Conservation (phyloP, 1,139 yeast species). For the Pichia kudriavzevii region DNA sequence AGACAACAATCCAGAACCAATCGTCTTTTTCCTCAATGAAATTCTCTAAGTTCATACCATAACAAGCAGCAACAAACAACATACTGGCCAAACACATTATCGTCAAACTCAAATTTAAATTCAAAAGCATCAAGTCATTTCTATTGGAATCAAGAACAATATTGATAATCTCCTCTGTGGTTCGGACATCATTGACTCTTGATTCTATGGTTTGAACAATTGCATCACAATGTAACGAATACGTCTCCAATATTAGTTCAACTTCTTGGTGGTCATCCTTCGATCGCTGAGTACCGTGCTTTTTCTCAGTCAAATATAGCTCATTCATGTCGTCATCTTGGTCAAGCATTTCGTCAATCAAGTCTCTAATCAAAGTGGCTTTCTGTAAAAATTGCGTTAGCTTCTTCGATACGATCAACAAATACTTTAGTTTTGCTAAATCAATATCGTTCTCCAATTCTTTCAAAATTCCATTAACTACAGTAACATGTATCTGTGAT, state of each 20-base stretch:
- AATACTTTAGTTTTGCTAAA: slow-evolving; percentile 68
- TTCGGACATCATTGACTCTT: slow-evolving; percentile 59
- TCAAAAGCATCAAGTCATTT: slow-evolving; percentile 69
- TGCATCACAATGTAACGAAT: slow-evolving; percentile 71
- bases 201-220: slow-evolving; percentile 74
- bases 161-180: slow-evolving; percentile 76
- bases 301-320: slow-evolving; percentile 52
- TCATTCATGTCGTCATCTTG: slow-evolving; percentile 72
- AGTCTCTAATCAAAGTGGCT: slow-evolving; percentile 73
- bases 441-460: slow-evolving; percentile 85
- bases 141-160: slow-evolving; percentile 73
- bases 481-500: slow-evolving; percentile 62
- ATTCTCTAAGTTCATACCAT: slow-evolving; percentile 77
- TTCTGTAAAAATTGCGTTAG: slow-evolving; percentile 78
- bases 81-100: slow-evolving; percentile 53
- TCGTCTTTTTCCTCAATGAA: slow-evolving; percentile 59
- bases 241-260: slow-evolving; percentile 68
- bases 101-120: slow-evolving; percentile 59
- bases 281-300: slow-evolving; percentile 23
- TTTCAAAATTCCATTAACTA: slow-evolving; percentile 69
- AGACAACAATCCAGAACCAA: slow-evolving; percentile 45
- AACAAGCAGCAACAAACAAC: slow-evolving; percentile 64
- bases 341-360: slow-evolving; percentile 80
- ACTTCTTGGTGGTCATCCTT: slow-evolving; percentile 54
- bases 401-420: slow-evolving; percentile 75